Conservation (phyloP, 2,329 filamentous ascomycete species). For the Fonsecaea pugnacius region DNA sequence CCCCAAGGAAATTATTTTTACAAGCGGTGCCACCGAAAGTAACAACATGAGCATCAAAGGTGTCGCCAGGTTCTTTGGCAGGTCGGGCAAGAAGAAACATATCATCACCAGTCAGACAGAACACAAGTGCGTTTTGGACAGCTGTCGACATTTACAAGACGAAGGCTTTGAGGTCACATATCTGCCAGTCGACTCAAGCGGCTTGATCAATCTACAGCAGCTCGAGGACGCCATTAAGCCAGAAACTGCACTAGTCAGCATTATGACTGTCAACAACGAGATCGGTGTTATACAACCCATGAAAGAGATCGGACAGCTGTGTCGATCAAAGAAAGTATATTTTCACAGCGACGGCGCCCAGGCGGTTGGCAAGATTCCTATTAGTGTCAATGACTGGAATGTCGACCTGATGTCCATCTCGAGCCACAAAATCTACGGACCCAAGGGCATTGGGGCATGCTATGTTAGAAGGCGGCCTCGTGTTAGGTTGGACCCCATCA, state of each 20-base stretch:
- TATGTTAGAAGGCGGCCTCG: constrained; percentile 90
- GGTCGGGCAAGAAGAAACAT: constrained; percentile 94
- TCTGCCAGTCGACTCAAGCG: constrained; percentile 82
- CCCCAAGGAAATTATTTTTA: constrained; percentile 98
- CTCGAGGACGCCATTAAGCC: constrained; percentile 87
- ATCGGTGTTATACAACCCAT: constrained; percentile 98
- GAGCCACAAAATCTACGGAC: constrained; percentile 97
- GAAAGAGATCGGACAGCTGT: constrained; percentile 89
- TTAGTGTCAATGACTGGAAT: constrained; percentile 97
- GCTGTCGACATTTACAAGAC: constrained; percentile 93
- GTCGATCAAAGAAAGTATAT: constrained; percentile 88
- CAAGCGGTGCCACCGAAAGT: constrained; percentile 94
- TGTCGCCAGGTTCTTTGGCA: constrained; percentile 91
- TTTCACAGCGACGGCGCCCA: constrained; percentile 98
- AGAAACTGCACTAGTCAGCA: constrained; percentile 88
- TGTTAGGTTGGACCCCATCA: constrained; percentile 93
- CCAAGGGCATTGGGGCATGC: constrained; percentile 95
- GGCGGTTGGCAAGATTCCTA: constrained; percentile 96
- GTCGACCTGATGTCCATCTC: constrained; percentile 99
- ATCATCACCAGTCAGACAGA: constrained; percentile 97
- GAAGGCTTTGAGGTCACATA: constrained; percentile 98
- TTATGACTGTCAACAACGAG: constrained; percentile 99
- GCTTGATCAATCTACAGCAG: constrained; percentile 81
- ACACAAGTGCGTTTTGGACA: constrained; percentile 98
- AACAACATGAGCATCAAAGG: constrained; percentile 99